Conservation (phyloP, 495 filamentous ascomycete species). For the Pseudotulostoma volvatum region DNA sequence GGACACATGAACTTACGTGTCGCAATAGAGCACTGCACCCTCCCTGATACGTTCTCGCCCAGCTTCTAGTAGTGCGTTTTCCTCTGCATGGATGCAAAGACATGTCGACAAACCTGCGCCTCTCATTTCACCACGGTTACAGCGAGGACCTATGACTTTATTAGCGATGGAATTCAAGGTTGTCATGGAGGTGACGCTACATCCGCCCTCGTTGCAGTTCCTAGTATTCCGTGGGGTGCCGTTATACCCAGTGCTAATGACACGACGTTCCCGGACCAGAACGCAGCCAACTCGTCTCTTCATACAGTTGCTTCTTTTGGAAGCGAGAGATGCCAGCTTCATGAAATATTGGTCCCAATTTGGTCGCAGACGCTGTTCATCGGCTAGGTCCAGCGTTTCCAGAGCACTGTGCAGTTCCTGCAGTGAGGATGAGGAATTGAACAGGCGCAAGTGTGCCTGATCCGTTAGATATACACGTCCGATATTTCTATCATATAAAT, state of each 20-base stretch:
- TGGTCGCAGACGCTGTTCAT: constrained; percentile 70
- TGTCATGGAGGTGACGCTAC: constrained; percentile 20
- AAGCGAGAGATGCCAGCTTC: constrained; percentile 79
- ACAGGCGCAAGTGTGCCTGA: constrained; percentile 61
- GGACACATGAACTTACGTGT: constrained; percentile 40
- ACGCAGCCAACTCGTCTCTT: constrained; percentile 91
- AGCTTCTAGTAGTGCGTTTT: constrained; percentile 90
- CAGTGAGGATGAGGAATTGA: constrained; percentile 66
- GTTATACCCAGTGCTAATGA: constrained; percentile 96
- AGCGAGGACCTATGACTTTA: constrained; percentile 41
- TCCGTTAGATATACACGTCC: constrained; percentile 60
- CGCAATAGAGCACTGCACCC: constrained; percentile 71
- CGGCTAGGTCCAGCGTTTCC: constrained; percentile 50
- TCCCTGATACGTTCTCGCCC: constrained; percentile 77
- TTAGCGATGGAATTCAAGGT: neutral
- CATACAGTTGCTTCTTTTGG: constrained; percentile 93
- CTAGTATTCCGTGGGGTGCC: constrained; percentile 71
- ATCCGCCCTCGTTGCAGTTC: constrained; percentile 92
- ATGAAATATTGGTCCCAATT: constrained; percentile 98
- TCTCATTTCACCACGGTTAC: constrained; percentile 55
- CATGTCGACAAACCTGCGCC: constrained; percentile 70
- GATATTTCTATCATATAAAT: constrained; percentile 50
- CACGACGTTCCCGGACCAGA: constrained; percentile 70
- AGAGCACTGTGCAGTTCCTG: constrained; percentile 52
- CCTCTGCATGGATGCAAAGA: constrained; percentile 89